Conservation (phyloP, 1,284 basidiomycete genomes). For the Sanghuangporus sanghuang region DNA sequence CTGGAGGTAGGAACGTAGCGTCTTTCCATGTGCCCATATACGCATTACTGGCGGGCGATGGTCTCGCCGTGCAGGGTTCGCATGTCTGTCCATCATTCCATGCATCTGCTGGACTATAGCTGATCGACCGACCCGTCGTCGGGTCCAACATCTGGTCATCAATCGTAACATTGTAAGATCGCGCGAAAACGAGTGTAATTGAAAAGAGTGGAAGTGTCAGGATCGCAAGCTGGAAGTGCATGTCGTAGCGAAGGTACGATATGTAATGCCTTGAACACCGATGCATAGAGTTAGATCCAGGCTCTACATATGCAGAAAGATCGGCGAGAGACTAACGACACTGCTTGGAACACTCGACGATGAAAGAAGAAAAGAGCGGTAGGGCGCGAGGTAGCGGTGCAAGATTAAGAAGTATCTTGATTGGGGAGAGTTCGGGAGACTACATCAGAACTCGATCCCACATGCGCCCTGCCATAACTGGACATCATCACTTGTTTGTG, state of each 20-base stretch:
- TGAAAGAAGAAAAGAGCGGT: not conserved
- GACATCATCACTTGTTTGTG: not conserved
- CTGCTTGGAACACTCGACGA: not conserved
- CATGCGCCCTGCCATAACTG: no score
- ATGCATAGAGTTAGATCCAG: not conserved
- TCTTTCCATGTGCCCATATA: constrained; percentile 9
- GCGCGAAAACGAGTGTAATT: not conserved
- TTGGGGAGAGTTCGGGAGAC: no score
- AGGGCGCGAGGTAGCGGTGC: not conserved
- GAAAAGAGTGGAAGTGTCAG: not conserved
- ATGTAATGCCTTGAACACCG: not conserved
- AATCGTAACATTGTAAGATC: constrained; percentile 11
- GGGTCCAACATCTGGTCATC: constrained; percentile 13
- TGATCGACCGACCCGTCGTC: constrained; percentile 2
- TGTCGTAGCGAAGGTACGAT: not conserved
- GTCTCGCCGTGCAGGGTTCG: not conserved
- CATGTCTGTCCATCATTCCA: constrained; percentile 11
- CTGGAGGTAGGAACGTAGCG: not conserved
- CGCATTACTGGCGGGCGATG: constrained; percentile 1
- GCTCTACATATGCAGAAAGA: not conserved
- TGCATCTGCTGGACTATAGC: not conserved
- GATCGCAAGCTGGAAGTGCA: not conserved
- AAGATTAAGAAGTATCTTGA: not conserved
- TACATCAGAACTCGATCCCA: no score
- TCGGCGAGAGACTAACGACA: not conserved